These are phyloP conservation scores for Acephala macrosclerotiorum DNA, from an alignment of 2,329 filamentous ascomycete genomes.

Conservation along the genomic window DNA sequence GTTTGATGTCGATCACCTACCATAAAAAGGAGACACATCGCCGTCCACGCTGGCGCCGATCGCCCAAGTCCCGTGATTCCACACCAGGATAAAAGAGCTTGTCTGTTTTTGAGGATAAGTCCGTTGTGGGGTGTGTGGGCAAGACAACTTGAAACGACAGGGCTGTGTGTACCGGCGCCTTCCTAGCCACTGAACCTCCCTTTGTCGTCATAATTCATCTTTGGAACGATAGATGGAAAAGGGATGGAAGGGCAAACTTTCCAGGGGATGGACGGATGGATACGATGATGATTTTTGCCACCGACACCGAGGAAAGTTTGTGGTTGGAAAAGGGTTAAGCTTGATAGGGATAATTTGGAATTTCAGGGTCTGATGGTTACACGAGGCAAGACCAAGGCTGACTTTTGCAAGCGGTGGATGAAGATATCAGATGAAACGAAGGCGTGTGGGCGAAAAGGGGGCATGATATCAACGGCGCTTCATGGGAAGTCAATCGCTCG, in stretches of 20 bases:
- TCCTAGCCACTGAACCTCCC: no score
- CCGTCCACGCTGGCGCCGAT: not conserved
- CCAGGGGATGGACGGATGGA: not conserved
- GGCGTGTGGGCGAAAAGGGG: not conserved
- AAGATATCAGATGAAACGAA: not conserved
- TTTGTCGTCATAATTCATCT: not conserved
- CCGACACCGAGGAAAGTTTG: not conserved
- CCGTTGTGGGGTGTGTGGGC: not conserved
- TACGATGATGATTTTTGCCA: not conserved
- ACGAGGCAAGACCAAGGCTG: not conserved
- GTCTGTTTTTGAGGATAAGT: not conserved
- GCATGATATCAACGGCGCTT: slow-evolving; percentile 4
- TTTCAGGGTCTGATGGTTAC: not conserved
- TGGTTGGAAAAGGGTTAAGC: not conserved
- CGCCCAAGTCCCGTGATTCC: not conserved
- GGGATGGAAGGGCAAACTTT: not conserved
- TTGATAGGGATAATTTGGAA: not conserved
- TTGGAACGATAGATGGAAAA: not conserved
- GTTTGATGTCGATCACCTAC: not conserved
- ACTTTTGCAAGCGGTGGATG: no score
- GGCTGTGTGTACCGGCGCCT: no score
- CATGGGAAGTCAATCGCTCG: not conserved
- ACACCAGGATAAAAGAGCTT: not conserved
- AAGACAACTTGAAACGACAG: slow-evolving; percentile 11
- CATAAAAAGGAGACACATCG: not conserved